Percentiles rank a stretch among this genome's conserved stretches.
phyloP scores from a whole-genome alignment of 2,329 filamentous ascomycete species.

The Fusarium sp. region DNA sequence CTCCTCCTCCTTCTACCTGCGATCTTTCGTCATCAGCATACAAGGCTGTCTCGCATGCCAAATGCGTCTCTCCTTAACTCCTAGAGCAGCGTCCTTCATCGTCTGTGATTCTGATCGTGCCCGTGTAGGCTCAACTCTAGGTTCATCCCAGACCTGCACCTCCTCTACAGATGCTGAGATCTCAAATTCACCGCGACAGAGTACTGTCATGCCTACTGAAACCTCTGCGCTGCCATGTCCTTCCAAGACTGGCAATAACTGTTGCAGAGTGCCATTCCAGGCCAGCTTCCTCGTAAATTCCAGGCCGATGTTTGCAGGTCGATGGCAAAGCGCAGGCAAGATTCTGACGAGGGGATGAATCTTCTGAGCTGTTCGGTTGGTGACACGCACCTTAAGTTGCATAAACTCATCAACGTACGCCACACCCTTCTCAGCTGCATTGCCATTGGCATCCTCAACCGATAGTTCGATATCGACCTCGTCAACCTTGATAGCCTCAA shows the following conservation, averaged over 20 bases:
- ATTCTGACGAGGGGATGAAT: conserved; percentile 81
- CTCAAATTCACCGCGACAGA: conserved; percentile 87
- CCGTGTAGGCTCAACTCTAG: conserved; percentile 50
- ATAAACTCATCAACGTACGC: conserved; percentile 68
- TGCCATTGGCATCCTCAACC: conserved; percentile 56
- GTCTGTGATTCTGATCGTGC: conserved; percentile 66
- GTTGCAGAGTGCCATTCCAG: conserved; percentile 88
- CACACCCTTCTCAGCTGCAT: conserved; percentile 37
- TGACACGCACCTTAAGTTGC: conserved; percentile 76
- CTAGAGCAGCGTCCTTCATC: conserved; percentile 70
- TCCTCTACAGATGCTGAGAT: conserved; percentile 86
- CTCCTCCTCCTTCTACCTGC: conserved; percentile 35
- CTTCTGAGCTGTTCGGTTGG: conserved; percentile 76
- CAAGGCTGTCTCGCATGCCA: conserved; percentile 73
- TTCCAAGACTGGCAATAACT: conserved; percentile 72
- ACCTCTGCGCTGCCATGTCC: conserved; percentile 71
- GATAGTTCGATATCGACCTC: conserved; percentile 77
- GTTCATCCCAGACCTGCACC: conserved; percentile 66
- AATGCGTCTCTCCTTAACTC: conserved; percentile 70
- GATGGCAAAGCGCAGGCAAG: conserved; percentile 80
- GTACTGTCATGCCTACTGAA: conserved; percentile 76
- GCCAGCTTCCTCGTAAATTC: conserved; percentile 85
- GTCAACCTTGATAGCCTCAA: conserved; percentile 84
- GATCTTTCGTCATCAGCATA: conserved; percentile 66
- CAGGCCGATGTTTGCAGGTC: conserved; percentile 77